phyloP scores from a whole-genome alignment of 2,329 filamentous ascomycete genomes.

The Colletotrichum sp. region DNA sequence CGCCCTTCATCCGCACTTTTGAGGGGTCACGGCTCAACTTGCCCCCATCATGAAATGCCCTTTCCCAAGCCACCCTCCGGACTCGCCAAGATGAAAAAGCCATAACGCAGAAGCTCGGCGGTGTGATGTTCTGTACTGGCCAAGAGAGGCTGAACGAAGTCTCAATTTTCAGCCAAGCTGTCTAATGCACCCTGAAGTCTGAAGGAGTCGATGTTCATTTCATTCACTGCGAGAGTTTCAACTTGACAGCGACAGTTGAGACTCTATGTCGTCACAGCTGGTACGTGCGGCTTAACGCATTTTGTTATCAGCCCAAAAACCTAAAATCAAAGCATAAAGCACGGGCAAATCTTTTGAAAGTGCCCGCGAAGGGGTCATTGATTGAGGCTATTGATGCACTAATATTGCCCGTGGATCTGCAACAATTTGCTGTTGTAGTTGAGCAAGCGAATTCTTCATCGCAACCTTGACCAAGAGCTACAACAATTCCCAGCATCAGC shows the following conservation, averaged over 20 bases:
- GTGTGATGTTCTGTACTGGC: not conserved
- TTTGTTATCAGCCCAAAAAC: not conserved
- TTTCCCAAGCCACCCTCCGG: not conserved
- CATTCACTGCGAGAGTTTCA: not conserved
- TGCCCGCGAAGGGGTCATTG: not conserved
- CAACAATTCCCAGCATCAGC: not conserved
- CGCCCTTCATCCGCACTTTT: not conserved
- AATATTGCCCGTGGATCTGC: not conserved
- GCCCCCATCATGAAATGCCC: not conserved
- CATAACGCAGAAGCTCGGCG: not conserved
- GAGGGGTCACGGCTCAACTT: not conserved
- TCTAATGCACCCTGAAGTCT: not conserved
- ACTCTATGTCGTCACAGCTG: not conserved
- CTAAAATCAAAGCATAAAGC: not conserved
- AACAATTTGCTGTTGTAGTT: not conserved
- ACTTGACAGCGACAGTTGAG: not conserved
- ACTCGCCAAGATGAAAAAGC: not conserved
- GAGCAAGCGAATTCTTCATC: not conserved
- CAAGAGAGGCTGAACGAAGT: not conserved
- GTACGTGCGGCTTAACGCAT: not conserved
- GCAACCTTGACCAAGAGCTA: not conserved
- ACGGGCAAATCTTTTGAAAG: not conserved
- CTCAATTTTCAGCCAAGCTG: not conserved
- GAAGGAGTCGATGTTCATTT: not conserved
- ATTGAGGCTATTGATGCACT: not conserved